phyloP scores from a whole-genome alignment of 345 rosid genomes.

The Brassica cretica region DNA sequence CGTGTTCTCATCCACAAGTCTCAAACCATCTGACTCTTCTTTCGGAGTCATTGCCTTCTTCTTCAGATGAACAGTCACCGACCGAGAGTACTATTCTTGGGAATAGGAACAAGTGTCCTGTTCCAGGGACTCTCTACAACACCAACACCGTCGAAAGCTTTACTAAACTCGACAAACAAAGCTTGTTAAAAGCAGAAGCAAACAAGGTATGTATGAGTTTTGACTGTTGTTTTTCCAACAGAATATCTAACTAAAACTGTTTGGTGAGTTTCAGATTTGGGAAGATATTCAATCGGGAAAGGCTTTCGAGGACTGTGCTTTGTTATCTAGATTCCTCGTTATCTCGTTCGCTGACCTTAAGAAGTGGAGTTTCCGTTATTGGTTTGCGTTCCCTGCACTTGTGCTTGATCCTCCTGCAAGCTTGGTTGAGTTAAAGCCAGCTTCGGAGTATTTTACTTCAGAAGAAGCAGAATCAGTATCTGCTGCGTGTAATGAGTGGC shows the following conservation, averaged over 20 bases:
- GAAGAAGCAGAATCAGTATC: slow-evolving; percentile 81
- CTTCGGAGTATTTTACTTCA: slow-evolving; percentile 64
- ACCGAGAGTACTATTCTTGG: slow-evolving; percentile 39
- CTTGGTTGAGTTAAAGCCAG: slow-evolving; percentile 66
- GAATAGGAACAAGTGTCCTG: slow-evolving; percentile 75
- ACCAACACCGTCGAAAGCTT: slow-evolving; percentile 81
- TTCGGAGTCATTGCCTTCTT: slow-evolving; percentile 67
- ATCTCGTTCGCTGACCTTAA: slow-evolving; percentile 88
- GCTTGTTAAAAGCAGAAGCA: slow-evolving; percentile 66
- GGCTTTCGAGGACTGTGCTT: slow-evolving; percentile 67
- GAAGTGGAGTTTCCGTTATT: slow-evolving; percentile 83
- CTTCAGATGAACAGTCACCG: slow-evolving; percentile 46
- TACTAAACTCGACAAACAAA: slow-evolving; percentile 59
- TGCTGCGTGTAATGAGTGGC: slow-evolving; percentile 83
- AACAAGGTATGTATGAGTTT: slow-evolving; percentile 50
- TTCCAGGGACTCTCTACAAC: slow-evolving; percentile 77
- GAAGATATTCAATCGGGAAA: slow-evolving; percentile 78
- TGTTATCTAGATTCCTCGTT: slow-evolving; percentile 72
- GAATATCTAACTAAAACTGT: not conserved
- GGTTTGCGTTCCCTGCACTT: slow-evolving; percentile 92
- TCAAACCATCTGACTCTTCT: slow-evolving; percentile 73
- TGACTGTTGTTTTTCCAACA: not conserved
- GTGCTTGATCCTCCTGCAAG: slow-evolving; percentile 83
- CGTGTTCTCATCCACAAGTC: slow-evolving; percentile 81
- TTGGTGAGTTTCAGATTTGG: slow-evolving; percentile 67